phyloP scores from a whole-genome alignment of 2,329 filamentous ascomycete genomes.

The Venturiaceae sp. region DNA sequence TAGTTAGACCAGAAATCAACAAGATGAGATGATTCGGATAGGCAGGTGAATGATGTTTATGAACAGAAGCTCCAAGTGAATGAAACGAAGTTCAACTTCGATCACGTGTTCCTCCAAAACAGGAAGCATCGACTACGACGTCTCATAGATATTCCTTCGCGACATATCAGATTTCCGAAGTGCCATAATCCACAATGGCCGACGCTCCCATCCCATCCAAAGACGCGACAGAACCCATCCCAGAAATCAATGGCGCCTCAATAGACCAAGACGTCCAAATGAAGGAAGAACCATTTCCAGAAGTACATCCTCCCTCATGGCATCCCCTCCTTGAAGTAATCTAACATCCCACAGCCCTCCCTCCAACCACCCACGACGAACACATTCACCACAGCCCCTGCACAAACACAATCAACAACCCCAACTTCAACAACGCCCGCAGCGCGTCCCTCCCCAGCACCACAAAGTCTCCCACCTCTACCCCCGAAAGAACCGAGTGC shows the following conservation, averaged over 20 bases:
- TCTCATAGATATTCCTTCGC: too few relatives aligned
- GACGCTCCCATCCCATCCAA: neutral
- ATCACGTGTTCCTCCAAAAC: too few relatives aligned
- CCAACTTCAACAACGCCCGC: slow-evolving; percentile 10
- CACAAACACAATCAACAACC: neutral
- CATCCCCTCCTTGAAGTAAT: neutral
- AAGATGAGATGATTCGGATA: too few relatives aligned
- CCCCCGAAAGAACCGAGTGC: slow-evolving; percentile 28
- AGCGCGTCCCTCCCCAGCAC: slow-evolving; percentile 7
- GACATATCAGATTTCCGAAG: too few relatives aligned
- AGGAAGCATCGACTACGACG: neutral
- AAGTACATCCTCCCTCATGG: neutral
- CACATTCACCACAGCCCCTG: neutral
- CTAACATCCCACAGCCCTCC: neutral
- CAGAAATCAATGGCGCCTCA: neutral
- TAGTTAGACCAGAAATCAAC: too few relatives aligned
- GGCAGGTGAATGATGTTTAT: too few relatives aligned
- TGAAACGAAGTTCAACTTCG: too few relatives aligned
- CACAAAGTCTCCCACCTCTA: neutral
- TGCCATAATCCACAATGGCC: neutral
- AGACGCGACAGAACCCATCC: neutral
- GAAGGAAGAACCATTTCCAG: slow-evolving; percentile 3
- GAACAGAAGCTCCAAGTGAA: too few relatives aligned
- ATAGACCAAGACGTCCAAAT: slow-evolving; percentile 1
- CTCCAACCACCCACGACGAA: neutral